Percentiles rank a stretch among this genome's conserved stretches.
phyloP scores from a whole-genome alignment of 2,329 filamentous ascomycete genomes.

The Phyllosticta citribraziliensis region DNA sequence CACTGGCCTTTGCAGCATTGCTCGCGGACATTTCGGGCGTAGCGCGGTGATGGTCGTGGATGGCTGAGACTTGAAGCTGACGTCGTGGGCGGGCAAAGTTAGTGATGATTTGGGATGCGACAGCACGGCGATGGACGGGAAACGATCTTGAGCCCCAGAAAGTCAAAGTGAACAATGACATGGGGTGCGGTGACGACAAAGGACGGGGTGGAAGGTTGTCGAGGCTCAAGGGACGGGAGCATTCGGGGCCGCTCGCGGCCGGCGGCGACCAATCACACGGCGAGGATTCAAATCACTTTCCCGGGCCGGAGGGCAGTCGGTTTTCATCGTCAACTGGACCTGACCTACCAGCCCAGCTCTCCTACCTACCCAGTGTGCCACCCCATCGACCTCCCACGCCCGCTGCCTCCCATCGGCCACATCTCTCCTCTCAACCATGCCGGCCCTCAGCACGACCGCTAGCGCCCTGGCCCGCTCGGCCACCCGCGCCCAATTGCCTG shows the following conservation, averaged over 20 bases:
- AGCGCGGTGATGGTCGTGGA: background rate
- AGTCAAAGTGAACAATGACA: background rate
- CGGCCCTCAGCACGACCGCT: conserved; percentile 38
- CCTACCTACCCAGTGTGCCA: conserved; percentile 1
- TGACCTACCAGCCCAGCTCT: background rate
- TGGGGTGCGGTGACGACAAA: background rate
- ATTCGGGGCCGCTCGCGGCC: too few relatives aligned
- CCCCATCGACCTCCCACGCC: conserved; percentile 17
- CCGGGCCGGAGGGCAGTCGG: background rate
- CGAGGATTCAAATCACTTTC: background rate
- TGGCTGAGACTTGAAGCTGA: background rate
- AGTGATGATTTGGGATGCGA: background rate
- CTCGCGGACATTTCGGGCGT: background rate
- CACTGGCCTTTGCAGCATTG: background rate
- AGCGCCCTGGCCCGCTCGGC: conserved; percentile 38
- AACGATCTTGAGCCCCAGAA: background rate
- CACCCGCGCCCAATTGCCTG: conserved; percentile 37
- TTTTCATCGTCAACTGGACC: background rate
- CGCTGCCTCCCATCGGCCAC: conserved; percentile 14
- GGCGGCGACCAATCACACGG: background rate
- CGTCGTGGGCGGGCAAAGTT: background rate
- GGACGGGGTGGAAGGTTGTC: background rate
- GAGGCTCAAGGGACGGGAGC: too few relatives aligned
- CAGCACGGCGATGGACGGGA: background rate
- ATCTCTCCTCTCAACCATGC: conserved; percentile 32